phyloP scores from a whole-genome alignment of 73 alveolate genomes.

The Urostyla sp. region DNA sequence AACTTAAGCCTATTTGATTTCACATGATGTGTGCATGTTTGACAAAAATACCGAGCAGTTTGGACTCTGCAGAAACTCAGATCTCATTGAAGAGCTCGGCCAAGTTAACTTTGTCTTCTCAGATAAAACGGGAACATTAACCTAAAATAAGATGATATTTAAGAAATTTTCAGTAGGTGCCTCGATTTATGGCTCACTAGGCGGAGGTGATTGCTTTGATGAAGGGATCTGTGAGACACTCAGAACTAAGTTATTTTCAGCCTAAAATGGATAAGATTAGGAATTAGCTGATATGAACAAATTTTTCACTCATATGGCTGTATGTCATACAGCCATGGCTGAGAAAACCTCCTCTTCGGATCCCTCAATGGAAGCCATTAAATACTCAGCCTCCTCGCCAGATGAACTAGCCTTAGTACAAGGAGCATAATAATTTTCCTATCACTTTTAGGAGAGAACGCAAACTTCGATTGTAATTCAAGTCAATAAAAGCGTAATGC shows the following conservation, averaged over 20 bases:
- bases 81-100: conserved; percentile 86
- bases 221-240: neutral
- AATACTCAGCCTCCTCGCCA: conserved; percentile 64
- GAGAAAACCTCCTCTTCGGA: conserved; percentile 62
- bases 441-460: neutral
- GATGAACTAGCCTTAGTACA: conserved; percentile 71
- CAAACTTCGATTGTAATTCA: neutral
- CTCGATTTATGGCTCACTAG: conserved; percentile 16
- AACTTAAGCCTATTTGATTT: conserved; percentile 71
- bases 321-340: conserved; percentile 78
- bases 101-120: conserved; percentile 79
- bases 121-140: conserved; percentile 83
- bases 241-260: neutral
- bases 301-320: conserved; percentile 69
- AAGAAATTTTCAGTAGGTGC: conserved; percentile 55
- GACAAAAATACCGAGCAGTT: conserved; percentile 70
- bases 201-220: neutral
- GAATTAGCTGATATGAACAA: neutral
- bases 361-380: conserved; percentile 33
- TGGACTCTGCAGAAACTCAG: conserved; percentile 79
- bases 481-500: neutral
- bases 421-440: neutral
- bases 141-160: conserved; percentile 77
- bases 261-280: neutral
- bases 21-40: conserved; percentile 69